A percentile compares a stretch with the other conserved stretches of the same genome.
phyloP scores from a whole-genome alignment of 495 filamentous ascomycete genomes.

The Elasticomyces elasticus region DNA sequence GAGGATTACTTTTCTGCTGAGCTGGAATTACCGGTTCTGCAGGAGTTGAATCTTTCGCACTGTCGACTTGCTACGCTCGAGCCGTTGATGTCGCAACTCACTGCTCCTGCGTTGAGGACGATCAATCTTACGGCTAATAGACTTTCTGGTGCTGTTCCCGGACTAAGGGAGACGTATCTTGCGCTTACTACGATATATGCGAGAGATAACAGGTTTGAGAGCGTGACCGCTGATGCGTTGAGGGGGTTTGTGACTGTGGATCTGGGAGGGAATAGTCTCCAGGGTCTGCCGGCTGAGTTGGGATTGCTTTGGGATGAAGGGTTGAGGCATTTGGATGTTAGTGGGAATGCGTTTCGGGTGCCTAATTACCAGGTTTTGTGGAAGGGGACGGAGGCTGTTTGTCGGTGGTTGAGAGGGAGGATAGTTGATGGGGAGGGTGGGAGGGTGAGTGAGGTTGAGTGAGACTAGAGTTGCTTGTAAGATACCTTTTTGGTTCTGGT shows the following conservation, averaged over 20 bases:
- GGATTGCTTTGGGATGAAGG: constrained; percentile 54
- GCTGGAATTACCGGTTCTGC: constrained; percentile 61
- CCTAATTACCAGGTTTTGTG: constrained; percentile 79
- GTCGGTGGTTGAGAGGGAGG: constrained; percentile 70
- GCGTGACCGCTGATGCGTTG: constrained; percentile 59
- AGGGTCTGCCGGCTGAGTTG: constrained; percentile 61
- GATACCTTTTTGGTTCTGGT: too few species aligned
- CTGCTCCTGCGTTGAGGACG: constrained; percentile 60
- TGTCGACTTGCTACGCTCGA: constrained; percentile 58
- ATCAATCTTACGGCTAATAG: constrained; percentile 75
- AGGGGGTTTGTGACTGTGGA: constrained; percentile 68
- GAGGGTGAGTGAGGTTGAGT: not conserved
- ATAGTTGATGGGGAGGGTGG: constrained; percentile 32
- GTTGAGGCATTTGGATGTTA: constrained; percentile 52
- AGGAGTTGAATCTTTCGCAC: constrained; percentile 59
- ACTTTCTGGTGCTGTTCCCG: constrained; percentile 53
- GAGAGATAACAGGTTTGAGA: constrained; percentile 62
- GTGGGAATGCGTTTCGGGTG: constrained; percentile 73
- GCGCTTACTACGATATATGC: constrained; percentile 55
- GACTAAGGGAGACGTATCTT: constrained; percentile 49
- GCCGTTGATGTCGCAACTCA: constrained; percentile 51
- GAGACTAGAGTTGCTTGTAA: not conserved
- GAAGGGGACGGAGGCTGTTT: constrained; percentile 76
- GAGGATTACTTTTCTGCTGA: constrained; percentile 44
- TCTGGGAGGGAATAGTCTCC: constrained; percentile 73